Conservation (phyloP, 257 asterid species). For the Gynochthodes officinalis region DNA sequence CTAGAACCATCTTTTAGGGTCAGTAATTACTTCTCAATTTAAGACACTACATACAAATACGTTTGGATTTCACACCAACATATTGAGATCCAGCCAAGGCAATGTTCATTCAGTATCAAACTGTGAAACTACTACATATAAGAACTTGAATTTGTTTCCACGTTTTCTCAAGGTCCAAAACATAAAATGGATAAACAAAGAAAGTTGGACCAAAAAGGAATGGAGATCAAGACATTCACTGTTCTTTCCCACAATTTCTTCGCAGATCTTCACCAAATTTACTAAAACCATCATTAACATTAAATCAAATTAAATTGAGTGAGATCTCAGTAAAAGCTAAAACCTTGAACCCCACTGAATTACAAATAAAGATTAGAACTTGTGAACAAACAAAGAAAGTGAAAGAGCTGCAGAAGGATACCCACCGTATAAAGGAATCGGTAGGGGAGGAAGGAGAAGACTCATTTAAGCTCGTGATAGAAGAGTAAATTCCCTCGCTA, state of each 20-base stretch:
- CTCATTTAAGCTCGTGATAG: constrained; percentile 50
- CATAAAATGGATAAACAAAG: not conserved
- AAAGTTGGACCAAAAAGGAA: constrained; percentile 1
- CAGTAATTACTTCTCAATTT: not conserved
- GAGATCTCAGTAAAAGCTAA: not conserved
- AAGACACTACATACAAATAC: not conserved
- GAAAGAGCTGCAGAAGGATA: constrained; percentile 18
- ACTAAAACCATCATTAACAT: not conserved
- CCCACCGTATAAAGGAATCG: constrained; percentile 92
- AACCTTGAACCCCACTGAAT: not conserved
- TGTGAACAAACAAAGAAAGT: not conserved
- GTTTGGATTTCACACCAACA: not conserved
- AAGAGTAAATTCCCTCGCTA: constrained; percentile 91
- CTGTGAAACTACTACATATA: not conserved
- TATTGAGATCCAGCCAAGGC: not conserved
- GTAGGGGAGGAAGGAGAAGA: constrained; percentile 45
- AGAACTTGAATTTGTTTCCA: not conserved
- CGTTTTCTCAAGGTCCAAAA: not conserved
- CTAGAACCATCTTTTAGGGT: not conserved
- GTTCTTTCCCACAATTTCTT: not conserved
- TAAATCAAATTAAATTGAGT: not conserved
- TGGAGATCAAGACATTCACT: not conserved
- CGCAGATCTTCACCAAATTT: constrained; percentile 8
- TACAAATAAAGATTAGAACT: not conserved
- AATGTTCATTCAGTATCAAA: not conserved